These are phyloP conservation scores for Coemansia sp. DNA, from an alignment of 192 early-diverging fungal genomes.

Conservation along the genomic window DNA sequence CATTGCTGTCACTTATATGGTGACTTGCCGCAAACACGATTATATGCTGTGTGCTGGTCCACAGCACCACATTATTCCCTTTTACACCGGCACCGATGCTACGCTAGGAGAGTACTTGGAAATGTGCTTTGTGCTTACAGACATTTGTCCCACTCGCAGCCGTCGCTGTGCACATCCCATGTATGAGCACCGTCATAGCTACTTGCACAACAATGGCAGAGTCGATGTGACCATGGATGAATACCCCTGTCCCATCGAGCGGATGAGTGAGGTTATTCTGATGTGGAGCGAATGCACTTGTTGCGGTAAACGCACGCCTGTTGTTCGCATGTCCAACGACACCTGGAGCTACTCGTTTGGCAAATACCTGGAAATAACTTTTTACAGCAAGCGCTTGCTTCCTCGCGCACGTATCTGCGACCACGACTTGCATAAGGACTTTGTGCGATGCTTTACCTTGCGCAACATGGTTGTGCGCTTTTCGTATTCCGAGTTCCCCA, in stretches of 20 bases:
- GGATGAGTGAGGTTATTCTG: conserved; percentile 71
- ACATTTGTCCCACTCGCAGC: conserved; percentile 58
- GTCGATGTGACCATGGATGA: conserved; percentile 75
- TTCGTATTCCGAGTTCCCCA: conserved; percentile 57
- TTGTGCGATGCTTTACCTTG: conserved; percentile 80
- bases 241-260: conserved; percentile 57
- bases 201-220: conserved; percentile 78
- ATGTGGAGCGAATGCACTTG: conserved; percentile 89
- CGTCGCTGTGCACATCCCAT: conserved; percentile 75
- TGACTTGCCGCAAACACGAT: conserved; percentile 48
- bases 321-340: conserved; percentile 76
- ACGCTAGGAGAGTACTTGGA: conserved; percentile 87
- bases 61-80: conserved; percentile 76
- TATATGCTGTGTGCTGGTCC: conserved; percentile 63
- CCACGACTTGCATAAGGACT: conserved; percentile 79
- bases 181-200: conserved; percentile 78
- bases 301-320: conserved; percentile 69
- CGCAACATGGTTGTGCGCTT: conserved; percentile 77
- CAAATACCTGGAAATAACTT: conserved; percentile 90
- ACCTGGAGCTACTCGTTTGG: conserved; percentile 96
- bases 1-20: conserved; percentile 47
- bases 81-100: conserved; percentile 69
- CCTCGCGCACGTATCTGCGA: conserved; percentile 72
- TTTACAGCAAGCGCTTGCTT: conserved; percentile 70
- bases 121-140: conserved; percentile 67